Evolutionary conservation across 306 rosid species (phyloP).

Genomic region (Sophora flavescens): DNA sequence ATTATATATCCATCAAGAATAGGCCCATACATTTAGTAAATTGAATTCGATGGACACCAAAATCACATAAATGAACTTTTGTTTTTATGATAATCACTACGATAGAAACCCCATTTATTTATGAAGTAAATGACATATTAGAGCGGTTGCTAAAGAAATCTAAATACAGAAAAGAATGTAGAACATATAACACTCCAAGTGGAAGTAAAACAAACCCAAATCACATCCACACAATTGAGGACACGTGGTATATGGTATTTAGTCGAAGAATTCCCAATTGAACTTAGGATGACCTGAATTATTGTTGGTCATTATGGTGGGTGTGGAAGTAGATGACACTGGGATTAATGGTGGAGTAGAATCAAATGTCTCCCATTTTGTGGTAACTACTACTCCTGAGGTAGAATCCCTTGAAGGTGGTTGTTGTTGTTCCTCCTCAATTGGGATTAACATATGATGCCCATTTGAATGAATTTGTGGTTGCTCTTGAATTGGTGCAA

Average conservation of each 20-base stretch:
- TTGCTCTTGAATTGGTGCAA: constrained; percentile 66
- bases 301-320: constrained; percentile 50
- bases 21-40: constrained; percentile 48
- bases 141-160: constrained; percentile 65
- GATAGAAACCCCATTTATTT: constrained; percentile 75
- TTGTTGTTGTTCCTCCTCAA: constrained; percentile 55
- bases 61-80: constrained; percentile 44
- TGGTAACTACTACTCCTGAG: constrained; percentile 81
- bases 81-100: constrained; percentile 58
- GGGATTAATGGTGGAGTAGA: constrained; percentile 60
- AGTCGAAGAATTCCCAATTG: constrained; percentile 87
- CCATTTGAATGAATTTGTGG: constrained; percentile 47
- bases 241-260: constrained; percentile 44
- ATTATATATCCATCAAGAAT: constrained; percentile 43
- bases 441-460: constrained; percentile 48
- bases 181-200: constrained; percentile 62
- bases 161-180: constrained; percentile 90
- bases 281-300: constrained; percentile 70
- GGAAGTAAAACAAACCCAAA: constrained; percentile 66
- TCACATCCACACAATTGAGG: constrained; percentile 61
- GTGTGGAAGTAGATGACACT: constrained; percentile 51
- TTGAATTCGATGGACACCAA: constrained; percentile 45
- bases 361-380: constrained; percentile 94
- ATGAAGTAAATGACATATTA: constrained; percentile 56
- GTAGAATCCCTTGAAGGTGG: constrained; percentile 54